A percentile compares a stretch with the other conserved stretches of the same genome.
These are phyloP conservation scores for Irpex sp. DNA, from an alignment of 1,284 basidiomycete species.

Conservation along the genomic window DNA sequence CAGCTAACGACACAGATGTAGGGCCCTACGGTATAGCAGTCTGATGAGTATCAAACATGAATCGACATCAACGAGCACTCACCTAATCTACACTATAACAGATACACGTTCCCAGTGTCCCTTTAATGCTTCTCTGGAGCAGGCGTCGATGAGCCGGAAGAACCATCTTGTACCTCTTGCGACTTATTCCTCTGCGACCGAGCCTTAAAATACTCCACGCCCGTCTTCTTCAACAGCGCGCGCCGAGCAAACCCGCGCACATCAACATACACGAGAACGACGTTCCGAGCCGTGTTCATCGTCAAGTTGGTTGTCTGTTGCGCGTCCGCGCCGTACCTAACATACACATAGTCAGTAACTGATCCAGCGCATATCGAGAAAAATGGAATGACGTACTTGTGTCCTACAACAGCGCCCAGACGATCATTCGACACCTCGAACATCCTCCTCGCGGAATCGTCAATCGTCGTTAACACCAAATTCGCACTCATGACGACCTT, in stretches of 20 bases:
- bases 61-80: too few species aligned
- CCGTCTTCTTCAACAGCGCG: constrained; percentile 61
- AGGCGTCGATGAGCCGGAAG: background rate
- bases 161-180: background rate
- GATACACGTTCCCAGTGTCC: too few species aligned
- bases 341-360: constrained; percentile 6
- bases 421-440: constrained; percentile 55
- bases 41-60: too few species aligned
- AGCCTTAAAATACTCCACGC: constrained; percentile 51
- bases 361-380: background rate
- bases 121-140: background rate
- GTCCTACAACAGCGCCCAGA: constrained; percentile 55
- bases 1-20: too few species aligned
- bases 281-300: constrained; percentile 65
- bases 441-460: constrained; percentile 59
- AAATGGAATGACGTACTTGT: constrained; percentile 41
- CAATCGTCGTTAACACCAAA: constrained; percentile 69
- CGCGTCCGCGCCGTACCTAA: constrained; percentile 63
- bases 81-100: too few species aligned
- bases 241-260: constrained; percentile 66
- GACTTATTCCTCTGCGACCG: constrained; percentile 15
- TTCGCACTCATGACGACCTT: constrained; percentile 66
- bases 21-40: too few species aligned
- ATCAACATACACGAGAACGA: constrained; percentile 76
- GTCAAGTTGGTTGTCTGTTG: constrained; percentile 50